phyloP scores from a whole-genome alignment of 2,329 filamentous ascomycete species.

The Dactylellina cionopaga region DNA sequence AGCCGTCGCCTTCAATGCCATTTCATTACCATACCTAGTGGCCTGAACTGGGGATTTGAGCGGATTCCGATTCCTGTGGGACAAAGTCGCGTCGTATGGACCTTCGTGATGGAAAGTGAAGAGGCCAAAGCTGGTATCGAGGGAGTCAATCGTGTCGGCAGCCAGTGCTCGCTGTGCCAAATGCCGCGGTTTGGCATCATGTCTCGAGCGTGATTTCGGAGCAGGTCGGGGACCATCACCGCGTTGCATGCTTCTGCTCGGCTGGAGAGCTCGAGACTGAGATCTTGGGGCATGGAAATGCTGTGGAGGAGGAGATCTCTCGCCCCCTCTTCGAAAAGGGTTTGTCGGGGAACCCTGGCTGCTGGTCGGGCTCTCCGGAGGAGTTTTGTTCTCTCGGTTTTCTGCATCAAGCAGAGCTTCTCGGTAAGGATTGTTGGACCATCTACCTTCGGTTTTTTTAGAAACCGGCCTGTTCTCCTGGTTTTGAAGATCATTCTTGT shows the following conservation, averaged over 20 bases:
- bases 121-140: conserved; percentile 51
- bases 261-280: conserved; percentile 16
- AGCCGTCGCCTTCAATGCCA: conserved; percentile 49
- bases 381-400: conserved; percentile 36
- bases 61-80: conserved; percentile 47
- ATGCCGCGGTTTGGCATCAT: conserved; percentile 1
- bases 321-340: conserved; percentile 27
- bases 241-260: conserved; percentile 20
- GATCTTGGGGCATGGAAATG: background rate
- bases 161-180: conserved; percentile 12
- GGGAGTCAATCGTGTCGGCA: conserved; percentile 50
- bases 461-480: conserved; percentile 39
- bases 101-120: conserved; percentile 53
- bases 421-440: conserved; percentile 49
- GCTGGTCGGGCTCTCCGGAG: conserved; percentile 28
- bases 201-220: conserved; percentile 15
- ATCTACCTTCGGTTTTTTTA: conserved; percentile 42
- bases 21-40: conserved; percentile 50
- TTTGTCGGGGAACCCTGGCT: conserved; percentile 30
- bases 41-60: conserved; percentile 47
- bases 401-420: conserved; percentile 38
- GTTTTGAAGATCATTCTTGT: conserved; percentile 47
- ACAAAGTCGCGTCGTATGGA: conserved; percentile 50
- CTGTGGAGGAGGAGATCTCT: background rate
- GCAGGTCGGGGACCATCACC: conserved; percentile 29